phyloP scores from a whole-genome alignment of 768 basidiomycete genomes.

The Hydnomerulius pinastri region DNA sequence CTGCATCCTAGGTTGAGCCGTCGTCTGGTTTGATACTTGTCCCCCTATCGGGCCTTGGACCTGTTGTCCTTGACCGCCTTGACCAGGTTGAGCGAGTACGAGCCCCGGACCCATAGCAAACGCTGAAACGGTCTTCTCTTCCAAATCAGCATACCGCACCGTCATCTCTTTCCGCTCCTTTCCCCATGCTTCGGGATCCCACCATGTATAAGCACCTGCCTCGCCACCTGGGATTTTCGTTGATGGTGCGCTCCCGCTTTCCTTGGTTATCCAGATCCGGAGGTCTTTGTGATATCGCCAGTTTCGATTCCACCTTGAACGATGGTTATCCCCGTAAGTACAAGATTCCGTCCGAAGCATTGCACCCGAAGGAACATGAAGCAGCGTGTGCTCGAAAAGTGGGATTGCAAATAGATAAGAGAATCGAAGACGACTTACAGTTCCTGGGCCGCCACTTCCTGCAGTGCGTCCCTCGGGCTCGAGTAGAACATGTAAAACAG shows the following conservation, averaged over 20 bases:
- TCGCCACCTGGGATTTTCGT: constrained; percentile 81
- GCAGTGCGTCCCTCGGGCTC: constrained; percentile 85
- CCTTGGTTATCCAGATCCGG: constrained; percentile 83
- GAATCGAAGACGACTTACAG: constrained; percentile 61
- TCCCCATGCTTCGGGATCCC: constrained; percentile 80
- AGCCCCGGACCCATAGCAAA: constrained; percentile 56
- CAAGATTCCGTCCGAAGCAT: background rate
- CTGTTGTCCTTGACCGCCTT: constrained; percentile 41
- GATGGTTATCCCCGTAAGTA: constrained; percentile 11
- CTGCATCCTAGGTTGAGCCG: constrained; percentile 34
- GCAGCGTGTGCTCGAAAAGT: background rate
- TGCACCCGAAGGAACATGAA: constrained; percentile 2
- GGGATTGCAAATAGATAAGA: constrained; percentile 8
- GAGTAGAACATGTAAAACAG: constrained; percentile 99
- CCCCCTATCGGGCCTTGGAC: constrained; percentile 34
- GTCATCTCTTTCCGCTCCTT: constrained; percentile 80
- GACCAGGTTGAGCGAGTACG: constrained; percentile 37
- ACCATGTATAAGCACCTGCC: constrained; percentile 87
- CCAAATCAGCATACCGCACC: constrained; percentile 71
- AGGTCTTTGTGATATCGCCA: constrained; percentile 97
- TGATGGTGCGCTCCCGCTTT: constrained; percentile 74
- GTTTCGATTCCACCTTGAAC: constrained; percentile 92
- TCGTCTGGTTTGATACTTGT: constrained; percentile 26
- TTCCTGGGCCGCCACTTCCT: constrained; percentile 94
- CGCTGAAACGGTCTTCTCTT: constrained; percentile 69